These are phyloP conservation scores for Chionographis japonica DNA, from an alignment of 106 monocot species.

Conservation along the genomic window DNA sequence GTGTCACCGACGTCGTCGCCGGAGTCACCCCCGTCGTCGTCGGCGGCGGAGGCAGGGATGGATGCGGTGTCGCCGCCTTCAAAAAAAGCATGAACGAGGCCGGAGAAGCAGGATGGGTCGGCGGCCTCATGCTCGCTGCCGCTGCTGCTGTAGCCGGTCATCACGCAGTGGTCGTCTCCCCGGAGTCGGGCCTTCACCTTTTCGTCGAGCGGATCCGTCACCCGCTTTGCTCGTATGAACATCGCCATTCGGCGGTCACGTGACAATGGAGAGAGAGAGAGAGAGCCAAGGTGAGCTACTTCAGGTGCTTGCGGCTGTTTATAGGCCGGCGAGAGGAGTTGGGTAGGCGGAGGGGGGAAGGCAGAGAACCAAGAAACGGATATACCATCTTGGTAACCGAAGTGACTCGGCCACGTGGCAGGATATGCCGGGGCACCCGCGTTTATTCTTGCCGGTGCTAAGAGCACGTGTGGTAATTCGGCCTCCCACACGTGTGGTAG, in stretches of 20 bases:
- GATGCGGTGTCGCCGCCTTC: conserved; percentile 1
- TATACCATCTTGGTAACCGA: no score
- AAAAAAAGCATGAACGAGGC: conserved; percentile 30
- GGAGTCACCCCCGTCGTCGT: not conserved
- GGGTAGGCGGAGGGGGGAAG: no score
- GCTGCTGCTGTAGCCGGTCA: conserved; percentile 3
- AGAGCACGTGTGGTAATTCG: no score
- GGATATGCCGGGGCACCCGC: no score
- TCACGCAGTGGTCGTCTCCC: conserved; percentile 6
- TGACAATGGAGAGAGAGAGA: no score
- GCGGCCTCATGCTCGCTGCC: conserved; percentile 32
- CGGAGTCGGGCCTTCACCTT: conserved; percentile 19
- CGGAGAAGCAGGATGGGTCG: conserved; percentile 15
- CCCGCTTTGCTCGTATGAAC: conserved; percentile 29
- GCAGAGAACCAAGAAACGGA: no score
- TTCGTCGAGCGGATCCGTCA: conserved; percentile 30
- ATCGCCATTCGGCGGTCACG: conserved; percentile 14
- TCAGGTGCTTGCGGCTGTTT: no score
- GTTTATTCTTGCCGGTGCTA: no score
- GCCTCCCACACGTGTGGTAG: no score
- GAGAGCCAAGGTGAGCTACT: no score
- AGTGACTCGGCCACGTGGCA: no score
- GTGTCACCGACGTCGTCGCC: not conserved
- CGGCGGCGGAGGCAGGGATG: not conserved
- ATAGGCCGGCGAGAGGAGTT: no score